Conservation (phyloP, 1,284 basidiomycete species). For the Earliella scabrosa region DNA sequence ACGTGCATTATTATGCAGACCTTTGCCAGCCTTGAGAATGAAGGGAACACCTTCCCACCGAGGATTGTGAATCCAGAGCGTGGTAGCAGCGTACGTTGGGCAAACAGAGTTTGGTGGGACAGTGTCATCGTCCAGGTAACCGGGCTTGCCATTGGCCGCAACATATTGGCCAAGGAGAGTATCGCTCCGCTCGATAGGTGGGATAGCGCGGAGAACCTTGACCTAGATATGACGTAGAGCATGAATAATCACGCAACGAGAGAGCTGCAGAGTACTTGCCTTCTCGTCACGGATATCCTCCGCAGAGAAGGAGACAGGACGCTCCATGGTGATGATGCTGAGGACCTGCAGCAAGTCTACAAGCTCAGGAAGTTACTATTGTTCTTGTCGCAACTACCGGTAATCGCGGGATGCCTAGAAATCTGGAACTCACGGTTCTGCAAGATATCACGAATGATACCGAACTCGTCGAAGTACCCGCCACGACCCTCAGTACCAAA, state of each 20-base stretch:
- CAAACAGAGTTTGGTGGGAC: slow-evolving; percentile 91
- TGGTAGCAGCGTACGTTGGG: slow-evolving; percentile 90
- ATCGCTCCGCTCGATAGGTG: slow-evolving; percentile 78
- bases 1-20: slow-evolving; percentile 41
- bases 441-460: slow-evolving; percentile 94
- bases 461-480: slow-evolving; percentile 98
- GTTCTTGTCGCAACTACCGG: not conserved
- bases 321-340: slow-evolving; percentile 93
- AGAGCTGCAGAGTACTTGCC: slow-evolving; percentile 45
- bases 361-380: slow-evolving; percentile 7
- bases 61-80: slow-evolving; percentile 91
- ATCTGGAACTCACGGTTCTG: slow-evolving; percentile 88
- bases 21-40: slow-evolving; percentile 96
- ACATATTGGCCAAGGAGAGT: slow-evolving; percentile 94
- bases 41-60: slow-evolving; percentile 98
- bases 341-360: slow-evolving; percentile 92
- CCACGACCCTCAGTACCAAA: slow-evolving; percentile 97
- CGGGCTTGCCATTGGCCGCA: slow-evolving; percentile 86
- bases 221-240: slow-evolving; percentile 57
- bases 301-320: slow-evolving; percentile 94
- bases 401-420: too few relatives aligned
- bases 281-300: slow-evolving; percentile 98
- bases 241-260: slow-evolving; percentile 15
- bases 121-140: slow-evolving; percentile 95
- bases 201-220: slow-evolving; percentile 91